Evolutionary conservation across 495 filamentous ascomycete genomes (phyloP).

Genomic region (Penicillium desertorum): DNA sequence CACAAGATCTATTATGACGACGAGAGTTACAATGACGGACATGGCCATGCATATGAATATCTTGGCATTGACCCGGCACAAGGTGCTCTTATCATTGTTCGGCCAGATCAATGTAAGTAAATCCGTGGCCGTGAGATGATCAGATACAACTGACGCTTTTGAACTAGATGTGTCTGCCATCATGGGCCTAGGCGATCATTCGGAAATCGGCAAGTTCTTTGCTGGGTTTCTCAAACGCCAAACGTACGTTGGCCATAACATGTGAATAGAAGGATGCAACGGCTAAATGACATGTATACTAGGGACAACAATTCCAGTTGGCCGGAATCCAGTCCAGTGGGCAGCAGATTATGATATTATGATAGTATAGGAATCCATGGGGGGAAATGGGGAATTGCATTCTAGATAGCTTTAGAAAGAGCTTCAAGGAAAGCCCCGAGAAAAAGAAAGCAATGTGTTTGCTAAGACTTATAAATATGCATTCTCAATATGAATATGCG

Average conservation of each 20-base stretch:
- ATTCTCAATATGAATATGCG: no score
- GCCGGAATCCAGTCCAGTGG: background rate
- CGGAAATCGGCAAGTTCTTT: constrained; percentile 43
- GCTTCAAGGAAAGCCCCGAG: no score
- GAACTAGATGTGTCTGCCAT: constrained; percentile 41
- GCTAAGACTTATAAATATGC: no score
- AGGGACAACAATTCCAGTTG: background rate
- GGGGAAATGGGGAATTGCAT: background rate
- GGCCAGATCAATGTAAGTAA: constrained; percentile 67
- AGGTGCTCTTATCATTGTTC: constrained; percentile 61
- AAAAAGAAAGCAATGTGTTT: no score
- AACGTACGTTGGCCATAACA: constrained; percentile 16
- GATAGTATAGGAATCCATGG: no score
- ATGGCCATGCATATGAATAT: constrained; percentile 62
- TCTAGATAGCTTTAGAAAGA: no score
- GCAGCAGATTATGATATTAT: constrained; percentile 9
- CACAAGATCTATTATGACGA: constrained; percentile 68
- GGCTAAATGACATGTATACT: background rate
- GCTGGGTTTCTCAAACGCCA: constrained; percentile 35
- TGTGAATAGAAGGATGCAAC: background rate
- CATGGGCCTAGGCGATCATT: constrained; percentile 34
- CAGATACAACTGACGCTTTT: constrained; percentile 3
- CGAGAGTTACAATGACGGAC: constrained; percentile 62
- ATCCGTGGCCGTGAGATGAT: background rate
- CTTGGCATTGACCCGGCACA: constrained; percentile 54